Conservation (phyloP, 768 basidiomycete genomes). For the Mycena capillaripes region DNA sequence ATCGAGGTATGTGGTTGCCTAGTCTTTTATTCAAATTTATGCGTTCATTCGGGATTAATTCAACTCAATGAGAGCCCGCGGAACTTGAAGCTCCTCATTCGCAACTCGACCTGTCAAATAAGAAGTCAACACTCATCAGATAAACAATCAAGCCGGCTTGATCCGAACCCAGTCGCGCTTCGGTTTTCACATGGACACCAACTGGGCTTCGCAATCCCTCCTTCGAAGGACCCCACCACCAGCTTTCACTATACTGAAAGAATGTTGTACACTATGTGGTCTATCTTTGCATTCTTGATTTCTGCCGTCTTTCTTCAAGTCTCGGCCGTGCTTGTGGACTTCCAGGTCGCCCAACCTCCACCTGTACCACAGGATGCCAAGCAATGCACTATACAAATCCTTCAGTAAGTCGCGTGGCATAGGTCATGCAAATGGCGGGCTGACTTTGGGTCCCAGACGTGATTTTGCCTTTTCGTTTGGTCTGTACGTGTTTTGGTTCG, state of each 20-base stretch:
- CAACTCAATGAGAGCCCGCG: no score
- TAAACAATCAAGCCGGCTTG: no score
- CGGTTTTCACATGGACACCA: conserved; percentile 7
- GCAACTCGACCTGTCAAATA: no score
- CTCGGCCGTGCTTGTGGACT: conserved; percentile 65
- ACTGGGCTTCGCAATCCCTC: background rate
- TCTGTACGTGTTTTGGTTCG: conserved; percentile 58
- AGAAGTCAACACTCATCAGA: no score
- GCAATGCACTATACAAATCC: conserved; percentile 74
- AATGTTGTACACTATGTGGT: conserved; percentile 22
- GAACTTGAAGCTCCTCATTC: no score
- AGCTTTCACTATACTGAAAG: background rate
- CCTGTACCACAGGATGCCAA: conserved; percentile 70
- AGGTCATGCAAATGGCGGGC: background rate
- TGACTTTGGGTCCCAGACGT: conserved; percentile 56
- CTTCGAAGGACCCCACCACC: background rate
- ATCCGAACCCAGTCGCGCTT: no score
- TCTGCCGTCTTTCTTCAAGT: conserved; percentile 47
- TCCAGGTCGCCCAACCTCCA: conserved; percentile 83
- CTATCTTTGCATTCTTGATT: conserved; percentile 33
- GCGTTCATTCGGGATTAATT: no score
- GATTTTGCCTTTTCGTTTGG: conserved; percentile 83
- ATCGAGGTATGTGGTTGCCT: no score
- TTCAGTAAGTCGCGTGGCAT: conserved; percentile 62
- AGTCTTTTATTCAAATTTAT: no score